Evolutionary conservation across 257 asterid genomes (phyloP).

Genomic region (Solanum tacnaense): DNA sequence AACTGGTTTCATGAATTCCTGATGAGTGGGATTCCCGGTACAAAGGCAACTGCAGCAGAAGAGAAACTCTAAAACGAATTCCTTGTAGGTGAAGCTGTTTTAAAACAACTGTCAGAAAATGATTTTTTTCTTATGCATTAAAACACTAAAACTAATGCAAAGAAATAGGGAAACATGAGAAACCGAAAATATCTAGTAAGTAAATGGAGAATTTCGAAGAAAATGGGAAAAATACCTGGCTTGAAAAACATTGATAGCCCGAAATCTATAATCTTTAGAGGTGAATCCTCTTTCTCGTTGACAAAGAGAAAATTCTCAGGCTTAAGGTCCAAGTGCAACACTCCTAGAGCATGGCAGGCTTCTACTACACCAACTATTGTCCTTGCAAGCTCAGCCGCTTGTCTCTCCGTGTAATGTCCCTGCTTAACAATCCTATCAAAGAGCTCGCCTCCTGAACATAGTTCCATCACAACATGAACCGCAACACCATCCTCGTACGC

Average conservation of each 20-base stretch:
- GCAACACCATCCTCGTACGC: conserved; percentile 40
- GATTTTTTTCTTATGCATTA: neutral
- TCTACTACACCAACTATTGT: conserved; percentile 38
- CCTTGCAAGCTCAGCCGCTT: conserved; percentile 42
- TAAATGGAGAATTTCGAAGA: neutral
- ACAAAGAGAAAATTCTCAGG: conserved; percentile 43
- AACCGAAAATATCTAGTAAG: neutral
- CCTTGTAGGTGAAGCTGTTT: neutral
- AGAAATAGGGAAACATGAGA: neutral
- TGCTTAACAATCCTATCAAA: conserved; percentile 40
- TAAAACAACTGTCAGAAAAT: neutral
- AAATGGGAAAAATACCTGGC: conserved; percentile 23
- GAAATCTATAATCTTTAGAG: conserved; percentile 35
- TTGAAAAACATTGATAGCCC: conserved; percentile 37
- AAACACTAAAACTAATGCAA: neutral
- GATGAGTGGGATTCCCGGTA: neutral
- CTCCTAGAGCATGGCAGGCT: conserved; percentile 40
- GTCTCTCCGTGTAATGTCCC: conserved; percentile 37
- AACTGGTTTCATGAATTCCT: neutral
- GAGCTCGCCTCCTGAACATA: conserved; percentile 44
- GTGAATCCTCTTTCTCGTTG: conserved; percentile 24
- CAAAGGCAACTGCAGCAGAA: neutral
- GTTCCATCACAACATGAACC: conserved; percentile 41
- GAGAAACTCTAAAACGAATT: neutral
- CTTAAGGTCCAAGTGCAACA: conserved; percentile 39